phyloP scores from a whole-genome alignment of 257 asterid species.

The Jacaranda copaia region DNA sequence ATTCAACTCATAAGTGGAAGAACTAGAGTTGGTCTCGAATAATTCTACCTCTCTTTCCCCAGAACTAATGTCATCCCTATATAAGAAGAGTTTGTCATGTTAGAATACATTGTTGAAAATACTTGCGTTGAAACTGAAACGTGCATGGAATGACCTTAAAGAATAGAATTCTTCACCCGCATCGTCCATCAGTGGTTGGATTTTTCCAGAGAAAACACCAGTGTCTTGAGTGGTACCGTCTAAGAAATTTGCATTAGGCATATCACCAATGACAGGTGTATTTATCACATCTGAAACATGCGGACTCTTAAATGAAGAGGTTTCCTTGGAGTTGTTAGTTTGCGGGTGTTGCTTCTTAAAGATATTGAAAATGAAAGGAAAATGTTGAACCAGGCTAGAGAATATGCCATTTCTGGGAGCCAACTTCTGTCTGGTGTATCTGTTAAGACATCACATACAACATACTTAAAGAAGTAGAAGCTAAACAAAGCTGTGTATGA shows the following conservation, averaged over 20 bases:
- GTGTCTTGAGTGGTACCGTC: conserved; percentile 50
- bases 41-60: conserved; percentile 52
- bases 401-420: conserved; percentile 70
- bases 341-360: conserved; percentile 69
- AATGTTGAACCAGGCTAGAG: conserved; percentile 73
- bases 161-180: conserved; percentile 49
- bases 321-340: conserved; percentile 45
- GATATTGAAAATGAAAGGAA: conserved; percentile 82
- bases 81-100: conserved; percentile 38
- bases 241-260: conserved; percentile 37
- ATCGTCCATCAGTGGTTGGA: conserved; percentile 39
- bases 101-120: conserved; percentile 26
- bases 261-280: conserved; percentile 41
- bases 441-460: conserved; percentile 45
- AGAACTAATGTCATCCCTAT: conserved; percentile 45
- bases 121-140: conserved; percentile 27
- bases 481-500: conserved; percentile 23
- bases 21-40: conserved; percentile 40
- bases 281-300: conserved; percentile 43
- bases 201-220: conserved; percentile 38
- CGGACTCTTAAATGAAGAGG: conserved; percentile 38
- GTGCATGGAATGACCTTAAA: conserved; percentile 55
- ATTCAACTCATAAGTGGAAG: conserved; percentile 43
- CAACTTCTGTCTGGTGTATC: conserved; percentile 53
- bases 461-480: conserved; percentile 21